Base-by-base conservation (phyloP, 2,329 filamentous ascomycete genomes). In the Fusarium fracticaudum region DNA sequence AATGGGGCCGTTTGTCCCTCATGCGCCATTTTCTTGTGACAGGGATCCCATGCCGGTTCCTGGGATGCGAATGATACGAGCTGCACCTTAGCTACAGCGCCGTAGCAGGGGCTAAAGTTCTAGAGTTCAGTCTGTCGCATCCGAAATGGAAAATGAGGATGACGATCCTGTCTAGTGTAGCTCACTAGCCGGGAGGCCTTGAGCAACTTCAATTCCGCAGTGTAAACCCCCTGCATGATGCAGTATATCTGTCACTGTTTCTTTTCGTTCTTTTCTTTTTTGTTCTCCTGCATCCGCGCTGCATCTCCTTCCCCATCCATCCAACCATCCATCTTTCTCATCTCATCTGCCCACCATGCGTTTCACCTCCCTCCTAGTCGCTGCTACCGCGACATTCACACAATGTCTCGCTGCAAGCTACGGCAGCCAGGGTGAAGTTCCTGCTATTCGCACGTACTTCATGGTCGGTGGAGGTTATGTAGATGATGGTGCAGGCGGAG, bases 401-500 rank as follows among this genome's bases (percentile, higher is more conserved):
- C 44, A 31, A 17, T 43, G 58, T 24, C 20, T 38, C 31, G 45
- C 59, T 43, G 11, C 20, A 14, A 35, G 31, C 8, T 24, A 53
- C 2, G 40, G 45, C 13, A 24, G 22, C n/a, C 17, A 31, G 4
- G 45, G 44, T 37, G 75, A 76, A 41, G 51, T 55, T 7, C 58
- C 75, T 9, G 67, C 69, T 14, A 60, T 75, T 20, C 72, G 75
- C 6, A 66, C 75, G 5, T 76, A 58, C 33, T 75, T 76, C 35
- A 72, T 69, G 29, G 37, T 64, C 3, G 75, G 75, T 3, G 75
- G 75, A 11, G 60, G 31, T 8, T 76, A 76, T 31, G 75, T 65
- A 6, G 66, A 65, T n/a, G 72, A 76, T 43, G 75, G 67, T 14
- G 54, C 72, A 1, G 74, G 72, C 6, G 72, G 75, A 12, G 64